Evolutionary conservation across 2,329 filamentous ascomycete genomes (phyloP), one percentile per base, ranked within the genome.

Genomic region (Aspergillus thermomutatus): DNA sequence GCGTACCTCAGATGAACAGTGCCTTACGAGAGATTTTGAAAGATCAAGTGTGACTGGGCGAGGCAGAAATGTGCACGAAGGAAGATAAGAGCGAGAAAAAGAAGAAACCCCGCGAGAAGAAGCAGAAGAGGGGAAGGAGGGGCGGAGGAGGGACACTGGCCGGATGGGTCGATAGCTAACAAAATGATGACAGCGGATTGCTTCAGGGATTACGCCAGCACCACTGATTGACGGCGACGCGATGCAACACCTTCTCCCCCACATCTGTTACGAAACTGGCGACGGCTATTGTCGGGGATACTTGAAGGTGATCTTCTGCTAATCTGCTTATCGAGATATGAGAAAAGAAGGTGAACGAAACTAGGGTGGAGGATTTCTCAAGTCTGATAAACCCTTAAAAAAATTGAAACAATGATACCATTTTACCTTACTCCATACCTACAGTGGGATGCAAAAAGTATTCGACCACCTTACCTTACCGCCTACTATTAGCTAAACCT

Each of bases 1-100:
- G 68, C 71, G 72, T 60, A 69, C 66, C 65, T 77, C 74, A 49
- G 73, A 66, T 25, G 75, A 78, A 60, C 76, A 79, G 61, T 69
- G 60, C 63, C 76, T 69, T 57, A 64, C 56, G 50, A 57, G 50
- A 52, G 59, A 62, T 10, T 56, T 54, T 55, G 63, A 56, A 58
- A 65, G 53, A 50, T 46, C 60, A 56, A 63, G 53, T 31, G 50
- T 58, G 56, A 55, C 8, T 27, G 46, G 54, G 56, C 47, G 57
- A 57, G 59, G 53, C 21, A 55, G 43, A 48, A 62, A 59, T 51
- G 54, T 55, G 41, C 57, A 54, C 46, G 58, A 54, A 47, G 58
- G 56, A 46, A 58, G 55, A 47, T 52, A 52, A 41, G 58, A 37
- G 46, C 49, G 43, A 57, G 54, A 59, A 37, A 53, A 61, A 53